Evolutionary conservation across 2,329 filamentous ascomycete species (phyloP).

Genomic region (Monosporascus sp.): DNA sequence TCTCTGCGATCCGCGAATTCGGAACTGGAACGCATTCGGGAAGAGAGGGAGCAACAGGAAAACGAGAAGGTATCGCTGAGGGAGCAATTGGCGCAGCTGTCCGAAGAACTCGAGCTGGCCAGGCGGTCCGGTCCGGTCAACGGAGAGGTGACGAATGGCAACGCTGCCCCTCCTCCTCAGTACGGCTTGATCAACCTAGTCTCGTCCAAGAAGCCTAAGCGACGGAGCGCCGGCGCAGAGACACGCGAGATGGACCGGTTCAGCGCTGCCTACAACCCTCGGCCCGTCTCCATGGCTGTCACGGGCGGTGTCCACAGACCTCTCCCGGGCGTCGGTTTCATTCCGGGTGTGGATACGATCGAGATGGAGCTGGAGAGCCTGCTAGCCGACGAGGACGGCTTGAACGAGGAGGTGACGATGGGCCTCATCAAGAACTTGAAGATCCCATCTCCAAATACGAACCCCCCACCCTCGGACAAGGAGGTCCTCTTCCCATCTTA

Average conservation of each 20-base stretch:
- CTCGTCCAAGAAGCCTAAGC: conserved; percentile 93
- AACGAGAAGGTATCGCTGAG: conserved; percentile 79
- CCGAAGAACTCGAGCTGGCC: conserved; percentile 86
- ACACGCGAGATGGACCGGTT: conserved; percentile 82
- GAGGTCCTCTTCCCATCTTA: conserved; percentile 98
- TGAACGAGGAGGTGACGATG: conserved; percentile 96
- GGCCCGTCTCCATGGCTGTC: conserved; percentile 94
- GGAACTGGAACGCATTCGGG: conserved; percentile 75
- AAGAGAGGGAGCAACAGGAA: conserved; percentile 71
- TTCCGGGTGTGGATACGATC: conserved; percentile 79
- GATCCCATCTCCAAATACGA: conserved; percentile 84
- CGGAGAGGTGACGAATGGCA: conserved; percentile 62
- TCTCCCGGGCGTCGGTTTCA: conserved; percentile 68
- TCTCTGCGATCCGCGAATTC: conserved; percentile 72
- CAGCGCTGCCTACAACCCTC: conserved; percentile 87
- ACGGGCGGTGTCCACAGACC: conserved; percentile 62
- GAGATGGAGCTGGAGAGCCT: conserved; percentile 93
- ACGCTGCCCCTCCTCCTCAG: conserved; percentile 47
- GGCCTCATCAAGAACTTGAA: conserved; percentile 94
- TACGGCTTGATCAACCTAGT: conserved; percentile 94
- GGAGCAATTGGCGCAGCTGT: conserved; percentile 82
- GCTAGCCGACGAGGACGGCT: conserved; percentile 87
- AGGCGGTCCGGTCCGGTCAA: conserved; percentile 73
- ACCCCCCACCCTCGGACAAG: conserved; percentile 90
- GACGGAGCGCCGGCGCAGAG: conserved; percentile 85